A percentile compares a stretch with the other conserved stretches of the same genome.
These are phyloP conservation scores for Suillus alpinus DNA, from an alignment of 768 basidiomycete species.

Conservation along the genomic window DNA sequence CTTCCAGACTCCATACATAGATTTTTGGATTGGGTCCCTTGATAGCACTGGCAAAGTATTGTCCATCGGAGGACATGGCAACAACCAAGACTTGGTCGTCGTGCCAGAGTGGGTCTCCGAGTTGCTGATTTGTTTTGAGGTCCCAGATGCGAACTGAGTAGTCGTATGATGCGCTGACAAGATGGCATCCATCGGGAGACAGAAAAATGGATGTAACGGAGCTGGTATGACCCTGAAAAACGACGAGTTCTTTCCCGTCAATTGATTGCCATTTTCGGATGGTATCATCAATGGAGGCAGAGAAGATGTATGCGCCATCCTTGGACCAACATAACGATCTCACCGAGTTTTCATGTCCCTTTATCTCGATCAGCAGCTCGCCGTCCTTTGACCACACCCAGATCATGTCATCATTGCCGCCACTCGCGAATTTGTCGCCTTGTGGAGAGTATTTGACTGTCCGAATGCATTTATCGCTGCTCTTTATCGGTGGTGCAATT, in stretches of 20 bases:
- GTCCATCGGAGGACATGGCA: conserved; percentile 78
- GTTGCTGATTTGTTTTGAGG: neutral
- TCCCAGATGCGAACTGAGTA: conserved; percentile 1
- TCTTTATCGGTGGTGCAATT: neutral
- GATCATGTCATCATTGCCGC: neutral
- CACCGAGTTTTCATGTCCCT: neutral
- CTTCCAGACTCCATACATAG: conserved; percentile 76
- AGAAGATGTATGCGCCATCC: too few species aligned
- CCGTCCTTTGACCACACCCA: neutral
- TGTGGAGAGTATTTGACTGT: neutral
- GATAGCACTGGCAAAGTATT: conserved; percentile 67
- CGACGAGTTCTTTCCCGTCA: too few species aligned
- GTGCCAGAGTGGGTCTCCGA: conserved; percentile 57
- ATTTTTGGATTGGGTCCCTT: conserved; percentile 67
- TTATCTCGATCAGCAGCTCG: neutral
- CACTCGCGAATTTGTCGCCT: neutral
- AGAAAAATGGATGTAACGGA: neutral
- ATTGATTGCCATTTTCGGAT: too few species aligned
- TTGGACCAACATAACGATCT: neutral
- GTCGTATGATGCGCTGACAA: neutral
- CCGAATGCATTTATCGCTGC: neutral
- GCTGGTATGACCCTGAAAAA: neutral
- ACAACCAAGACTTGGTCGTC: conserved; percentile 74
- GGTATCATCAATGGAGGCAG: too few species aligned
- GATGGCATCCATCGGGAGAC: neutral